Base-by-base conservation (phyloP, 1,139 yeast species). In the Geotrichum reessii region DNA sequence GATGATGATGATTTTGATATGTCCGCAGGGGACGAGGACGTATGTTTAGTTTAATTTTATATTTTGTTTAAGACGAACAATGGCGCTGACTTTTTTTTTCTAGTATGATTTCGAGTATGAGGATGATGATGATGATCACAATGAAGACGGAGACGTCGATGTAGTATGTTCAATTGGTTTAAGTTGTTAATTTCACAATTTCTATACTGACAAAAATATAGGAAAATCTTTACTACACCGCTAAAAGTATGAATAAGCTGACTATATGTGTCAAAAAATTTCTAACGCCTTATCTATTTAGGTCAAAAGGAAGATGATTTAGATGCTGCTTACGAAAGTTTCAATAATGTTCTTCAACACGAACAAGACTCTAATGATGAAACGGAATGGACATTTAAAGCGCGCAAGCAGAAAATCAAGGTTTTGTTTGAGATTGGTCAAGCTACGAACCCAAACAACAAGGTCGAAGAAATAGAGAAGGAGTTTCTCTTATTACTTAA, bases 401-500 rank as follows among this genome's bases (percentile, higher is more conserved):
- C 90, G 0, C 71, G 76, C 56, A 88, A 88, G 66, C 95, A 88
- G 67, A 72, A 80, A 46, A 77, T 86, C 55, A 88, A 88, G 71
- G 72, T 85, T 9, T 70, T 76, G 46, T 80, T 78, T 62, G 71
- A 71, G 25, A 69, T 74, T 7, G 61, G 69, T 9, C 33, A n/a
- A 2, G 42, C 22, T 19, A 27, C 22, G 7, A 24, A 46, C 12
- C 12, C 44, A 5, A 72, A 72, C 52, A 64, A 31, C 50, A 56
- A 52, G n/a, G 50, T 63, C 12, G 76, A 72, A 1, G 71, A 74
- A 46, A 75, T 81, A 12, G 65, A 80, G 28, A 62, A 63, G 3
- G 63, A 66, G 46, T 67, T 76, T 47, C 66, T 65, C 22, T 57
- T 67, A 48, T 63, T 81, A 24, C 67, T 80, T 50, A 64, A 64